A percentile compares a stretch with the other conserved stretches of the same genome.
These are phyloP conservation scores for Allium sativum DNA, from an alignment of 106 monocot genomes.

Conservation along the genomic window DNA sequence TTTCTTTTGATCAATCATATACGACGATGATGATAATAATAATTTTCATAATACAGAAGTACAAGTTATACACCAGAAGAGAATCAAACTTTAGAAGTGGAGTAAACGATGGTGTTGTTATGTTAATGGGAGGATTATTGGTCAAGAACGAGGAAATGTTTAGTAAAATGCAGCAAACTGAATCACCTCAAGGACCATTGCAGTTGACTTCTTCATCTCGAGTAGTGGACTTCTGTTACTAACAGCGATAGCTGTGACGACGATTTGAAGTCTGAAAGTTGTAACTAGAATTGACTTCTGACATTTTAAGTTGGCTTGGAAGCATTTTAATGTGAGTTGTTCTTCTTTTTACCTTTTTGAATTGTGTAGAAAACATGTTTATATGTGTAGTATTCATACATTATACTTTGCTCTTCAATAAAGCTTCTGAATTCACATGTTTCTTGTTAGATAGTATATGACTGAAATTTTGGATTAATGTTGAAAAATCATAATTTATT, in stretches of 20 bases:
- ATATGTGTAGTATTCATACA: no score
- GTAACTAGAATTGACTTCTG: conserved; percentile 53
- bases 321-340: no score
- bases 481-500: no score
- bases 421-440: no score
- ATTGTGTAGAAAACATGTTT: no score
- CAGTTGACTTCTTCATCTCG: conserved; percentile 23
- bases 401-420: no score
- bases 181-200: conserved; percentile 79
- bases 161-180: conserved; percentile 27
- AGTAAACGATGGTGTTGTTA: conserved; percentile 4
- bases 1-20: no score
- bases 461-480: no score
- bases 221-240: conserved; percentile 23
- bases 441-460: no score
- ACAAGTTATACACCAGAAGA: conserved; percentile 64
- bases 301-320: no score
- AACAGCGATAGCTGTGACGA: conserved; percentile 55
- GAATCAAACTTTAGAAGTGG: conserved; percentile 15
- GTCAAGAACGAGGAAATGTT: conserved; percentile 22
- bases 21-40: background rate
- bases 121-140: conserved; percentile 33
- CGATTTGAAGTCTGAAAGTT: conserved; percentile 71
- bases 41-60: conserved; percentile 52
- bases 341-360: no score